Base-by-base conservation (phyloP, 2,329 filamentous ascomycete genomes). In the Ophiostoma triangulosporum region DNA sequence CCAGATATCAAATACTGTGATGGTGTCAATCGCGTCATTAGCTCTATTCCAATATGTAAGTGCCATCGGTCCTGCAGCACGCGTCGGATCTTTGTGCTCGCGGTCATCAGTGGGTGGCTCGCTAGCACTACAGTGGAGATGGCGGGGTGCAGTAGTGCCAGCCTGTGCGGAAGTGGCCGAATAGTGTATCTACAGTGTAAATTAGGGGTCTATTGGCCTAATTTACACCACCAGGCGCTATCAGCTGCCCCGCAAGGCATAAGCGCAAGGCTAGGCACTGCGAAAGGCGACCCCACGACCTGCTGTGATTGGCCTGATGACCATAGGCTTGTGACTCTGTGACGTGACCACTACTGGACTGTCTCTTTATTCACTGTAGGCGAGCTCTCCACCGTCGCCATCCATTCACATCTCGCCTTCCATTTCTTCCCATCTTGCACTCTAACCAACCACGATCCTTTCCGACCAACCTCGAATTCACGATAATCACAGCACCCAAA, bases 281-380 rank as follows among this genome's bases (percentile, higher is more conserved):
- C 14, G 22, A 24, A 26, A 12, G 22, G 26, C 29, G 32, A 36
- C 40, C 43, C 46, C 24, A 29, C 9, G 24, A 12, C 48, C 38
- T 45, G 20, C 38, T 45, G 20, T 55, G 53, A 55, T 55, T 55
- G 50, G 50, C 36, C 38, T 3, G 9, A 33, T 50, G 52, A 27
- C 35, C 6, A 20, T 17, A 27, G 22, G 32, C 53, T 50, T 54
- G 43, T 49, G 50, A 52, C 54, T 52, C 45, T 38, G 54, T 55
- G 54, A 55, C 54, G 54, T 55, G 54, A 55, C 54, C 45, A 17
- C 32, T 26, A 48, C 27, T 32, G 32, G 20, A 27, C n/a, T n/a
- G n/a, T n/a, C n/a, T n/a, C n/a, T n/a, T n/a, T n/a, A n/a, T n/a
- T n/a, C 27, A 31, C 32, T 35, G 11, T 35, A 35, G 11, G 32